phyloP scores from a whole-genome alignment of 192 early-diverging fungal genomes.

The Irineochytrium annulatum region DNA sequence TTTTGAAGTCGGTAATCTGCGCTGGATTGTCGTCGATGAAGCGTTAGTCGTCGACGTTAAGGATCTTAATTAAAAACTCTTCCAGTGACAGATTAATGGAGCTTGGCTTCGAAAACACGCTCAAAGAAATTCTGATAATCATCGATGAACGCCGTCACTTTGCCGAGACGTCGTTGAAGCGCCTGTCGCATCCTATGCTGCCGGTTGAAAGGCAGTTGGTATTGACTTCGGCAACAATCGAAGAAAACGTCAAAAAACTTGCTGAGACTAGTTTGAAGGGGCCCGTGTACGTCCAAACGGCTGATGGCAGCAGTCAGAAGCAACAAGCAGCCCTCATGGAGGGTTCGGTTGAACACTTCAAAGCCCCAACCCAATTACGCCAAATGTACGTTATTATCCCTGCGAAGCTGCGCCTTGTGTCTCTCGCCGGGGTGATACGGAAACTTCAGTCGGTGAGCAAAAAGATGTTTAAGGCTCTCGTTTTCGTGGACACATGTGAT shows the following conservation, averaged over 20 bases:
- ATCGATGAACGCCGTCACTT: constrained; percentile 24
- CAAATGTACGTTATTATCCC: constrained; percentile 83
- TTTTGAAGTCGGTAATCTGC: constrained; percentile 77
- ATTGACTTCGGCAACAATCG: constrained; percentile 87
- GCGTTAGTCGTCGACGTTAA: constrained; percentile 43
- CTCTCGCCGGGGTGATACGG: constrained; percentile 72
- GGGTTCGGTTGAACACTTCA: constrained; percentile 39
- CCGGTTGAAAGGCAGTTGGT: constrained; percentile 43
- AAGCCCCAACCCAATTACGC: constrained; percentile 81
- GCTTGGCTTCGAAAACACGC: constrained; percentile 72
- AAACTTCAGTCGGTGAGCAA: constrained; percentile 29
- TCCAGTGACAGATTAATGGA: constrained; percentile 81
- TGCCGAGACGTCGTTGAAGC: constrained; percentile 8
- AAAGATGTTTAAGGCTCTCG: constrained; percentile 68
- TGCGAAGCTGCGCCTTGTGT: constrained; percentile 88
- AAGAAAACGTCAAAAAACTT: constrained; percentile 75
- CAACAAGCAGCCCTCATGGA: constrained; percentile 2
- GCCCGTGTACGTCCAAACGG: constrained; percentile 75
- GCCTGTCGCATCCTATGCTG: constrained; percentile 29
- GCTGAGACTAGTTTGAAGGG: constrained; percentile 73
- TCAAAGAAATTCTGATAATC: constrained; percentile 41
- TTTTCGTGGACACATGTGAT: constrained; percentile 93
- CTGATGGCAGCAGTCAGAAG: constrained; percentile 23
- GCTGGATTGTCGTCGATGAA: constrained; percentile 97
- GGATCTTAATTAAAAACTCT: neutral